Evolutionary conservation across 2,329 filamentous ascomycete genomes (phyloP).

Genomic region (Beauveria scarabaeidicola): DNA sequence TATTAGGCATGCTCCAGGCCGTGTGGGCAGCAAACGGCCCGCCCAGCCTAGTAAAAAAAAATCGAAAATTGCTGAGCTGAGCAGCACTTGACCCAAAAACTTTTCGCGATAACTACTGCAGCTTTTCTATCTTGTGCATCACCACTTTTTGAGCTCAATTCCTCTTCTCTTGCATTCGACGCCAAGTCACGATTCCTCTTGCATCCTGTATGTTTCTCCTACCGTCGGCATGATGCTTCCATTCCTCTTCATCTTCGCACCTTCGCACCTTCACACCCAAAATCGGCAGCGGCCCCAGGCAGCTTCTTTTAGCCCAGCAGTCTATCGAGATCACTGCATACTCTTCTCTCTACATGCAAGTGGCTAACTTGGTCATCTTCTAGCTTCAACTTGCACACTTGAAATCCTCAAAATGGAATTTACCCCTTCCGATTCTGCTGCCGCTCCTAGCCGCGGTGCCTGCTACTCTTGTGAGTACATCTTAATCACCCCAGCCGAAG

Average conservation of each 20-base stretch:
- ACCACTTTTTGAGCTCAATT: constrained; percentile 7
- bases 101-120: constrained; percentile 12
- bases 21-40: constrained; percentile 11
- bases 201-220: constrained; percentile 1
- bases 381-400: background rate
- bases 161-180: background rate
- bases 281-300: background rate
- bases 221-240: background rate
- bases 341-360: background rate
- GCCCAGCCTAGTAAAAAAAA: constrained; percentile 9
- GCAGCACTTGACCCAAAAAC: constrained; percentile 12
- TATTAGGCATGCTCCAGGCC: background rate
- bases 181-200: background rate
- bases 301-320: background rate
- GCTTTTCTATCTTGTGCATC: constrained; percentile 11
- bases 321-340: background rate
- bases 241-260: background rate
- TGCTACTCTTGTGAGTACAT: constrained; percentile 43
- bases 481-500: background rate
- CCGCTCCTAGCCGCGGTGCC: constrained; percentile 29
- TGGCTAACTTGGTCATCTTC: background rate
- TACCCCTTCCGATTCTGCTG: constrained; percentile 14
- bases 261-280: background rate
- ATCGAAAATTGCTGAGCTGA: constrained; percentile 11
- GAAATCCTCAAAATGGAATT: constrained; percentile 33